Base-by-base conservation (phyloP, 2,329 filamentous ascomycete genomes). In the Colletotrichum musae region DNA sequence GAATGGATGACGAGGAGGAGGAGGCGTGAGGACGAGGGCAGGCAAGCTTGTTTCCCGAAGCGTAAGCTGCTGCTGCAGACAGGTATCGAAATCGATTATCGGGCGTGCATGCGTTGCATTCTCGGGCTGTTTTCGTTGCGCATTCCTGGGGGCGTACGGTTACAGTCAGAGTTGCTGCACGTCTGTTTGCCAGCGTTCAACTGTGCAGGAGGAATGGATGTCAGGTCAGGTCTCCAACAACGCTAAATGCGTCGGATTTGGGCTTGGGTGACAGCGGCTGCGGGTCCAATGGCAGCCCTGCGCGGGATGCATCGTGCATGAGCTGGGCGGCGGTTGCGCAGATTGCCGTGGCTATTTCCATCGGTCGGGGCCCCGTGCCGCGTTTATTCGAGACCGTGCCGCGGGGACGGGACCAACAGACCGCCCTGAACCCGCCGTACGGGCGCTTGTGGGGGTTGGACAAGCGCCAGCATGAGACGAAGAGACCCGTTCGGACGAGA, bases 341-440 rank as follows among this genome's bases (percentile, higher is more conserved):
- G 56, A 69, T 60, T 69, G 62, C 66, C 56, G 66, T 69, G 56
- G 66, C 62, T 69, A 69, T 69, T 66, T 60, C 66, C 24, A 66
- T 66, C 50, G n/a, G 28, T 9, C 15, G 18, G 28, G n/a, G 50
- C 18, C 32, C 61, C 32, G 50, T 66, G 66, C 66, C 24, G 66
- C 66, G 56, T 56, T 50, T 66, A 52, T 57, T 50, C 50, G 62
- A 66, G 56, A 62, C 54, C 47, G 26, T 10, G 15, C 45, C 58
- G 64, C 52, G 26, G 10, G 52, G 41, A 53, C 26, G 21, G 58
- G 53, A 39, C 53, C 65, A 59, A 57, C 24, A 59, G 36, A 18
- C 41, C 15, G 12, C 48, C 5, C 48, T 43, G 45, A 4, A 47
- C 18, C 13, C 32, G 32, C 32, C 32, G 32, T n/a, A 47, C 21